A percentile compares a stretch with the other conserved stretches of the same genome.
phyloP scores from a whole-genome alignment of 1,139 yeast species.

The Magnusiomyces tetraspermus region DNA sequence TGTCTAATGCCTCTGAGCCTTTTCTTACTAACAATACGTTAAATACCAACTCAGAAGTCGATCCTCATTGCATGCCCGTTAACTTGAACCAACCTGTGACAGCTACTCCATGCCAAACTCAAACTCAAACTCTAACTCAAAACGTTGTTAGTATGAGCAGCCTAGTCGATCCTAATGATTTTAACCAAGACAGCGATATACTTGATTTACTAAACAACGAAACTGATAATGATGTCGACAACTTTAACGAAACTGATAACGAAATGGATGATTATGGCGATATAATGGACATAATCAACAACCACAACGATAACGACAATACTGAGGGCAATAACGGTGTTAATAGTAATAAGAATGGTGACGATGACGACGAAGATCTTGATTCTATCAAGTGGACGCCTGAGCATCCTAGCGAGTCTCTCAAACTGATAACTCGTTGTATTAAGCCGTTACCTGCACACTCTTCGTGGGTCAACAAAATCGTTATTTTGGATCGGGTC shows the following conservation, averaged over 20 bases:
- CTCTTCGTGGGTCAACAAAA: constrained; percentile 30
- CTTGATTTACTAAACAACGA: too few relatives aligned
- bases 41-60: too few relatives aligned
- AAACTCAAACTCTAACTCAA: too few relatives aligned
- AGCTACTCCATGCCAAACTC: too few relatives aligned
- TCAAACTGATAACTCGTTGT: constrained; percentile 29
- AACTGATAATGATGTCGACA: too few relatives aligned
- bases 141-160: too few relatives aligned
- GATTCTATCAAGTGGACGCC: constrained; percentile 25
- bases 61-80: too few relatives aligned
- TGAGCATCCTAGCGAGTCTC: constrained; percentile 18
- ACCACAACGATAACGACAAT: neutral
- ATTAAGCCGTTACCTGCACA: constrained; percentile 26
- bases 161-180: too few relatives aligned
- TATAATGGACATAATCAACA: neutral
- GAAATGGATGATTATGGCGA: neutral
- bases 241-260: neutral
- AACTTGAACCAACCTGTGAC: too few relatives aligned
- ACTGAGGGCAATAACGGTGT: neutral
- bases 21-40: too few relatives aligned
- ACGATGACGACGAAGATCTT: neutral
- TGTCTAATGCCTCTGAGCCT: too few relatives aligned
- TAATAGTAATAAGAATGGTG: neutral
- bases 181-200: too few relatives aligned
- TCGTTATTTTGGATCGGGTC: constrained; percentile 21